These are phyloP conservation scores for Mucor lusitanicus DNA, from an alignment of 371 early-diverging fungal genomes.

Conservation along the genomic window DNA sequence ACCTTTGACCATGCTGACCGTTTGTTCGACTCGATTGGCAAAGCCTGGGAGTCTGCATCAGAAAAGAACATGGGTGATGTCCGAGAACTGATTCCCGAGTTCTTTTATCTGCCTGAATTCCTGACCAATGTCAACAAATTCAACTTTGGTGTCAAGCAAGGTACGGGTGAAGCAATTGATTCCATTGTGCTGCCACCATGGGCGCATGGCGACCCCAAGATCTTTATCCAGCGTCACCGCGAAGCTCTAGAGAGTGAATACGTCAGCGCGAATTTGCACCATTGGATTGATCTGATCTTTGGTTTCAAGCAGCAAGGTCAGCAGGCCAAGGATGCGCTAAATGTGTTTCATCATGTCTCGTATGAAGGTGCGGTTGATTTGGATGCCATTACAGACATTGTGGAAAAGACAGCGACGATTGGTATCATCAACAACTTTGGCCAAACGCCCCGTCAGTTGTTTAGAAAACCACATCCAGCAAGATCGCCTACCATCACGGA, in stretches of 20 bases:
- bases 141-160: constrained; percentile 77
- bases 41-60: constrained; percentile 70
- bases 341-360: constrained; percentile 89
- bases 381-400: constrained; percentile 84
- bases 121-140: constrained; percentile 83
- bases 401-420: constrained; percentile 89
- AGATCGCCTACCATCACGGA: constrained; percentile 42
- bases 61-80: constrained; percentile 83
- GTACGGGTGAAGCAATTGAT: constrained; percentile 74
- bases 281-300: constrained; percentile 92
- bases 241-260: constrained; percentile 92
- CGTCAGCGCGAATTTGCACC: constrained; percentile 81
- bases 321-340: constrained; percentile 80
- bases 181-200: constrained; percentile 83
- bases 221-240: constrained; percentile 87
- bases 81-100: constrained; percentile 88
- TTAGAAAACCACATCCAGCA: constrained; percentile 76
- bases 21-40: constrained; percentile 66
- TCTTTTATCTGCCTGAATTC: constrained; percentile 88
- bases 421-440: constrained; percentile 96
- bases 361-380: constrained; percentile 93
- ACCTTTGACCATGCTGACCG: constrained; percentile 89
- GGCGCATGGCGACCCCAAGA: constrained; percentile 83
- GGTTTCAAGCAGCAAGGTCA: constrained; percentile 88
- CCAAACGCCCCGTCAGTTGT: constrained; percentile 88